These are phyloP conservation scores for Candida pseudofarinosa DNA, from an alignment of 805 yeast genomes.

Conservation along the genomic window DNA sequence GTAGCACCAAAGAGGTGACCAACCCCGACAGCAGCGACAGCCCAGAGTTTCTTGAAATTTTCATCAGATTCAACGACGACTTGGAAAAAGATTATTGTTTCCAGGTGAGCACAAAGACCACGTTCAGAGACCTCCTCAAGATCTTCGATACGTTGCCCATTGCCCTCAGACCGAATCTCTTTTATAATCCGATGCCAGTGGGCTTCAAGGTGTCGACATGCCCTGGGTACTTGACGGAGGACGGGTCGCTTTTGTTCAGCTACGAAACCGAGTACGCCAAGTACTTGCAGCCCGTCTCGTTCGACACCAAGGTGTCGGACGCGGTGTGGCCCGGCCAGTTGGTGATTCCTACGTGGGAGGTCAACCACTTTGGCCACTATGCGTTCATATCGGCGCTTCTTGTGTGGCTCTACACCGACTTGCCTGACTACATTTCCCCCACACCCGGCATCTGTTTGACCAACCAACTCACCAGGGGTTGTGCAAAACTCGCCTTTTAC, in stretches of 20 bases:
- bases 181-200: conserved; percentile 59
- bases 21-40: conserved; percentile 21
- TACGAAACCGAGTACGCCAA: conserved; percentile 47
- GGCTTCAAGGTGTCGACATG: conserved; percentile 58
- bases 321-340: conserved; percentile 89
- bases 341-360: conserved; percentile 68
- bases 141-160: conserved; percentile 69
- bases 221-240: conserved; percentile 81
- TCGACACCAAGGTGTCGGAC: conserved; percentile 49
- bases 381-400: conserved; percentile 38
- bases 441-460: conserved; percentile 89
- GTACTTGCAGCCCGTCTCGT: conserved; percentile 41
- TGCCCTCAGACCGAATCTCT: conserved; percentile 74
- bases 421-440: conserved; percentile 85
- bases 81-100: conserved; percentile 87
- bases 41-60: conserved; percentile 46
- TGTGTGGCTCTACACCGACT: conserved; percentile 86
- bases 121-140: conserved; percentile 54
- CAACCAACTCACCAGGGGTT: conserved; percentile 41
- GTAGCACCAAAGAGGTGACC: background rate
- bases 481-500: conserved; percentile 17
- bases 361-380: conserved; percentile 40
- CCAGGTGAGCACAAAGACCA: conserved; percentile 56
- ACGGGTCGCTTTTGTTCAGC: conserved; percentile 74
- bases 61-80: conserved; percentile 81